These are phyloP conservation scores for Penicillium sp. DNA, from an alignment of 2,329 filamentous ascomycete species.

Conservation along the genomic window DNA sequence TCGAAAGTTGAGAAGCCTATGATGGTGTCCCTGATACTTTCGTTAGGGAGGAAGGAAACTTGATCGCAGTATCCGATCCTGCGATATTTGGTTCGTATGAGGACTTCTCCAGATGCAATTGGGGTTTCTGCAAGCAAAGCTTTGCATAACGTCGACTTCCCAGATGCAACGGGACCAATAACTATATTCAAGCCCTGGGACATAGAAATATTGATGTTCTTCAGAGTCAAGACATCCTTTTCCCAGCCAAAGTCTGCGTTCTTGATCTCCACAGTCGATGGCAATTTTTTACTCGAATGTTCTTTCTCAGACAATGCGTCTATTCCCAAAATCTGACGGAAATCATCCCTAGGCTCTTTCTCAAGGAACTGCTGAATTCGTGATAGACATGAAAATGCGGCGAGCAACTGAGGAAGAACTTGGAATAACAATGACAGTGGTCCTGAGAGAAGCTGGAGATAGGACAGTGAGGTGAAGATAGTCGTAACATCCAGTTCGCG, in stretches of 20 bases:
- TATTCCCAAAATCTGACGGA: not conserved
- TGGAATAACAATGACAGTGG: not conserved
- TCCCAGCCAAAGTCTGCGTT: not conserved
- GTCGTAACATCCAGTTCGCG: not conserved
- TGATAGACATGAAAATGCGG: not conserved
- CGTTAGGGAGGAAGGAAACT: not conserved
- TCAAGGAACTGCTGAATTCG: not conserved
- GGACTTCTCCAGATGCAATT: not conserved
- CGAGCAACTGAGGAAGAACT: not conserved
- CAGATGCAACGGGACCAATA: not conserved
- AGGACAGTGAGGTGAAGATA: not conserved
- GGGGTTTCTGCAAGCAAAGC: not conserved
- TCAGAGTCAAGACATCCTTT: not conserved
- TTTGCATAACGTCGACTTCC: not conserved
- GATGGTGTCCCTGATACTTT: not conserved
- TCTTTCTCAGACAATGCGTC: not conserved
- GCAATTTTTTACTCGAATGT: not conserved
- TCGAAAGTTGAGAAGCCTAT: not conserved
- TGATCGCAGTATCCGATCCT: not conserved
- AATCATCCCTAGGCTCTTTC: not conserved
- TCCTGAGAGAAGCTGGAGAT: not conserved
- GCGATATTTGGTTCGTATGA: not conserved
- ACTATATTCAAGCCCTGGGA: not conserved
- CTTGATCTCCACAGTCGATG: not conserved
- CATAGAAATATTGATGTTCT: not conserved